phyloP scores from a whole-genome alignment of 176 grass and related monocot genomes.

The Poa pratensis region DNA sequence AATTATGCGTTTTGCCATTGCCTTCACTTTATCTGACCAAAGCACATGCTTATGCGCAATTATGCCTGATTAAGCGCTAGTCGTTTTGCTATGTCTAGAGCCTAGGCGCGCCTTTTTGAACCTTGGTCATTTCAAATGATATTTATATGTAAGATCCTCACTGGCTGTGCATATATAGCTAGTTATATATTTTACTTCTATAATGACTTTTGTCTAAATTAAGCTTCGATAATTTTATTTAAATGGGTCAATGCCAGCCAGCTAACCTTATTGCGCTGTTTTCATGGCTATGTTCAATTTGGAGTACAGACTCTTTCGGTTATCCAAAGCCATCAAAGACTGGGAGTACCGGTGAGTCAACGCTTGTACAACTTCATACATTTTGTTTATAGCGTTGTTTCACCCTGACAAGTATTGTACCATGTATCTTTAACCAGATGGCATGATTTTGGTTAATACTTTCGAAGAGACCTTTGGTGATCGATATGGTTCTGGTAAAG shows the following conservation, averaged over 20 bases:
- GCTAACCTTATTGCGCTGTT: neutral
- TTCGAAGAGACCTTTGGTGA: conserved; percentile 25
- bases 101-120: too few relatives aligned
- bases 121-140: neutral
- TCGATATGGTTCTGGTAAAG: neutral
- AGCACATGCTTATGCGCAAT: too few relatives aligned
- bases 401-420: neutral
- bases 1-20: too few relatives aligned
- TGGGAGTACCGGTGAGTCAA: neutral
- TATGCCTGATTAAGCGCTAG: too few relatives aligned
- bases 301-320: neutral
- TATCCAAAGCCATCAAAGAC: neutral
- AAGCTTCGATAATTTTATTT: neutral
- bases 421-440: neutral
- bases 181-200: too few relatives aligned
- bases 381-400: neutral
- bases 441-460: conserved; percentile 22
- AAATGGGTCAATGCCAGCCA: neutral
- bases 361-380: neutral
- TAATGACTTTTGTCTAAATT: neutral
- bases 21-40: too few relatives aligned
- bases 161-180: neutral
- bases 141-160: neutral
- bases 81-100: too few relatives aligned
- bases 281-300: neutral